A percentile compares a stretch with the other conserved stretches of the same genome.
phyloP scores from a whole-genome alignment of 768 basidiomycete species.

The Termitomyces bulborhizus region DNA sequence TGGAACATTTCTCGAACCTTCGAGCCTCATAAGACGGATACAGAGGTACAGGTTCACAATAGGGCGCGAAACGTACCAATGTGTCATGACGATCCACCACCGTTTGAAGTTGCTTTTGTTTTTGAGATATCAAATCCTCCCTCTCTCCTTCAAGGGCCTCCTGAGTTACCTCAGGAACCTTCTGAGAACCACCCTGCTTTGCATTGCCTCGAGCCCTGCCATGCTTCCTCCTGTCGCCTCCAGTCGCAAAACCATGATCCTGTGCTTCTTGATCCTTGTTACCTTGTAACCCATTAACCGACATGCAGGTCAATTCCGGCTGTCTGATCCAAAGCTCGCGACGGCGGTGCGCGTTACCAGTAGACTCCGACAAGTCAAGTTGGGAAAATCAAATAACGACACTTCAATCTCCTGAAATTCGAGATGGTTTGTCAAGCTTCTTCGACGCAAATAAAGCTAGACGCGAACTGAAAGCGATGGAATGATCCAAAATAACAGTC shows the following conservation, averaged over 20 bases:
- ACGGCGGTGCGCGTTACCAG: constrained; percentile 6
- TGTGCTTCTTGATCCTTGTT: constrained; percentile 2
- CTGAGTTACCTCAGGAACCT: constrained; percentile 13
- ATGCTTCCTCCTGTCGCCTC: constrained; percentile 11
- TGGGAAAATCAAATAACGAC: constrained; percentile 2
- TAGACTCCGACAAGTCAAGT: constrained; percentile 4
- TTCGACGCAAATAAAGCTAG: constrained; percentile 36
- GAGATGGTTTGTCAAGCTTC: constrained; percentile 55
- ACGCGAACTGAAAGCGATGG: constrained; percentile 10
- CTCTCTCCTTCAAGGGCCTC: constrained; percentile 30
- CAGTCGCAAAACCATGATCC: constrained; percentile 5
- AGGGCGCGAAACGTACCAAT: constrained; percentile 46
- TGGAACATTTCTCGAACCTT: constrained; percentile 88
- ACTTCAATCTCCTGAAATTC: constrained; percentile 59
- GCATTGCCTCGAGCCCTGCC: constrained; percentile 16
- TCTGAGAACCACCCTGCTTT: constrained; percentile 6
- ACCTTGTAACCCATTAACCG: constrained; percentile 10
- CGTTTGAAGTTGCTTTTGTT: constrained; percentile 51
- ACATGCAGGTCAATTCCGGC: constrained; percentile 4
- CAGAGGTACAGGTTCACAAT: constrained; percentile 1
- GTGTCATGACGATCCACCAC: constrained; percentile 67
- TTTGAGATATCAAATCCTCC: constrained; percentile 45
- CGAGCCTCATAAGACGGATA: constrained; percentile 1
- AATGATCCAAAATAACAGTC: constrained; percentile 10
- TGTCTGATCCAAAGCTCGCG: constrained; percentile 6